Evolutionary conservation across 805 yeast species (phyloP), one percentile per base, ranked within the genome.

Genomic region (Cyberlindnera mississippiensis): DNA sequence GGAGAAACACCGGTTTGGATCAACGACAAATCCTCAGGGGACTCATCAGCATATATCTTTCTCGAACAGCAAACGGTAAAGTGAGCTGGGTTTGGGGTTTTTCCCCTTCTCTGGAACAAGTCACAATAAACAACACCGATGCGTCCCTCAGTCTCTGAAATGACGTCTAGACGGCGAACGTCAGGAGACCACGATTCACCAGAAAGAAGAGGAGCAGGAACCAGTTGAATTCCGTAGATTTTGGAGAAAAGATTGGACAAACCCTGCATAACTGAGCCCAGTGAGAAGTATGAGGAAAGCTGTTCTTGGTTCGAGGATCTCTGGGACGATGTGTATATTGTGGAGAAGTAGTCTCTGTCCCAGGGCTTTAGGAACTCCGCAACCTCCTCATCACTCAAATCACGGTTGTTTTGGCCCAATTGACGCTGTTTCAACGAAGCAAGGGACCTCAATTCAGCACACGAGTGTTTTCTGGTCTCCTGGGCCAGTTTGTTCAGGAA

Each of bases 11-110:
- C 67, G 6, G 57, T 47, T 37, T 67, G 70, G 30, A 67, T 57
- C 6, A 63, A 48, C 16, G 61, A 57, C 33, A 54, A 53, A 16
- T 71, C 70, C 7, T 61, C 65, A 33, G 59, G 61, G 40, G 64
- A 59, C 52, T 79, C 84, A 40, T 72, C 73, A 1, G 73, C 71
- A 53, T 80, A 80, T 13, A 88, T 75, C 55, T 79, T 77, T 51
- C 98, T 74, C n/a, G 96, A 86, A 56, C 98, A 93, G 48, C 93
- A 88, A 7, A 93, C 86, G 0, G 98, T 93, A 64, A 87, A 93
- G 64, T 93, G 99, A 0, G 98, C 95, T 1, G 99, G 97, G 44
- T 83, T 80, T 1, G 87, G 80, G 1, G 85, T 77, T 61, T 85
- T 85, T 12, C 83, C 82, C 8, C 70, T 72, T 40, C 96, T 72